Base-by-base conservation (phyloP, 192 early-diverging fungal species). In the Podila epigama region DNA sequence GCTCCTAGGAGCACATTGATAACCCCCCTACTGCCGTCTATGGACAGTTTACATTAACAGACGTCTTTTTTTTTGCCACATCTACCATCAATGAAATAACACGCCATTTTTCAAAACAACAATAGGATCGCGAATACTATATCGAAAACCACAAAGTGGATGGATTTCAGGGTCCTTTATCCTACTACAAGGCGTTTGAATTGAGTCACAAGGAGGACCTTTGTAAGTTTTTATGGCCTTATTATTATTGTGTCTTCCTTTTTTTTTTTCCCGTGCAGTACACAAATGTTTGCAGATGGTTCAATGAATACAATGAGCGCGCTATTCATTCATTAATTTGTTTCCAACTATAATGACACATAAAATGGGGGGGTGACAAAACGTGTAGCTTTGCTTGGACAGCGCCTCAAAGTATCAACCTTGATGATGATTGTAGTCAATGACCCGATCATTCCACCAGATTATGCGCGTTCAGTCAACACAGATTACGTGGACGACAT, bases 401-500 rank as follows among this genome's bases (percentile, higher is more conserved):
- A 54, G n/a, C n/a, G 63, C 4, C 42, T 20, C 39, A n/a, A 34
- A 9, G n/a, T 66, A 12, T 53, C 63, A 11, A 56, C 63, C 2
- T 52, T 66, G 51, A 3, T 66, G 25, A 29, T 66, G 25, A 32
- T 66, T 39, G 63, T 66, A 20, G 32, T 29, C 22, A 29, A 44
- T 16, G 63, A 66, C 16, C 29, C 16, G 25, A 40, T 66, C 31
- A 22, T 66, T 40, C 4, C 35, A 8, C 52, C 53, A 0, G 63
- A 56, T 16, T 66, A 66, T 44, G 51, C n/a, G 16, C 36, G 27
- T 5, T 25, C 52, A 29, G 51, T 66, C 5, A 29, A 29, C 35
- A 8, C 15, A 39, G 63, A 66, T n/a, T 66, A 66, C 53, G 51
- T 56, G 34, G 63, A 66, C 28, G 9, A 42, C 10, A 36, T 66